Conservation (phyloP, 2,329 filamentous ascomycete genomes). For the Myriangium duriaei region DNA sequence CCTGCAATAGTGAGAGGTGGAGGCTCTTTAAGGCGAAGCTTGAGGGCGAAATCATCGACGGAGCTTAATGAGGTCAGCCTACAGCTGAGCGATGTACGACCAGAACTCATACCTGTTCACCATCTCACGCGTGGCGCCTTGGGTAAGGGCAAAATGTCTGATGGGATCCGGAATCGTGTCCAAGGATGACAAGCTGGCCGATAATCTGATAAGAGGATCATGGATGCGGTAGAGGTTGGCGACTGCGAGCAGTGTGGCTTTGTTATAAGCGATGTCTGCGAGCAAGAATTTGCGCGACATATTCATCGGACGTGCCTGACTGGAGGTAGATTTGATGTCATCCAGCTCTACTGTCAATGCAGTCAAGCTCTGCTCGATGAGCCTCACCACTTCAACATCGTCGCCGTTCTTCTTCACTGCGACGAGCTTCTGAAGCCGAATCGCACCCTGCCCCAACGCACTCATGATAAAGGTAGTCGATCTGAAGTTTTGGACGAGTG, state of each 20-base stretch:
- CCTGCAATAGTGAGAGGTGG: too few species aligned
- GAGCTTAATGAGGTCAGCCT: neutral
- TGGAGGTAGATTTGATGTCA: neutral
- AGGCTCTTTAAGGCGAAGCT: too few species aligned
- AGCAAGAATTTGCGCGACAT: neutral
- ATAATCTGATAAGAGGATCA: neutral
- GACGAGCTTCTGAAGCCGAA: neutral
- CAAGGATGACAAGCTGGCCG: neutral
- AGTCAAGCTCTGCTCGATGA: neutral
- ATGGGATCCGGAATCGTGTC: neutral
- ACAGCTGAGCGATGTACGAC: too few species aligned
- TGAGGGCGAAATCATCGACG: neutral
- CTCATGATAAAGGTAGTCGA: too few species aligned
- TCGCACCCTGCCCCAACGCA: too few species aligned
- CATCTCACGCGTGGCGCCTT: neutral
- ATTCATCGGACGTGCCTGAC: neutral
- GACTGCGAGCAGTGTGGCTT: neutral
- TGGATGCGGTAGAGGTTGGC: neutral
- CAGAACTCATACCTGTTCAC: neutral
- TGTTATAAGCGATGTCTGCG: neutral
- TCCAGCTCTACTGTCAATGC: neutral
- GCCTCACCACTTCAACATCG: neutral
- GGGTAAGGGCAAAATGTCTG: neutral
- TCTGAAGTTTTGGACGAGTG: too few species aligned
- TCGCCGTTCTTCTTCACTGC: neutral